Base-by-base conservation (phyloP, 1,139 yeast species). In the Oligophagozyma castellii region DNA sequence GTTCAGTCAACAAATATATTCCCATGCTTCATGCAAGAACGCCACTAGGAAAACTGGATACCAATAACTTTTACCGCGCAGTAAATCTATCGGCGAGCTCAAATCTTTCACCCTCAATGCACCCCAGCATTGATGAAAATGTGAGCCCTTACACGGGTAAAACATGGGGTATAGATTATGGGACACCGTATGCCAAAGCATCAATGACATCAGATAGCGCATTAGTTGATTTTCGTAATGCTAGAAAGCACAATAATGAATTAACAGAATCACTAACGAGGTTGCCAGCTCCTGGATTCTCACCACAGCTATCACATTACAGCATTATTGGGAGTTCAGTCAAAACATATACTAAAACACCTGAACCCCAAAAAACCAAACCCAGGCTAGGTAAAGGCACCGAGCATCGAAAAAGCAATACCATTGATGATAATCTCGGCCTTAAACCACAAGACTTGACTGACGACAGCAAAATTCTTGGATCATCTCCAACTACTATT, bases 401-500 rank as follows among this genome's bases (percentile, higher is more conserved):
- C 20, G 20, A 18, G 10, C 19, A 26, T 21, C 15, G 19, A 5
- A 24, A 14, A 2, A 22, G 21, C 8, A 26, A 26, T 15, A 14
- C 27, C n/a, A 35, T 32, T 22, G 29, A 29, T 12, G 35, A 34
- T 12, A 42, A 35, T 10, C n/a, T n/a, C n/a, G n/a, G n/a, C n/a
- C n/a, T n/a, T n/a, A n/a, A n/a, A n/a, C n/a, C n/a, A n/a, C n/a
- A n/a, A 27, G 32, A 12, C 31, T 27, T 6, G 40, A 40, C 22
- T n/a, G n/a, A n/a, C n/a, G n/a, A n/a, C n/a, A 18, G 10, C 20
- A 10, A 10, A 18, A 34, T 40, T 2, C 48, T 43, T 32, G 54
- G 54, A 4, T 51, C 55, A 10, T 51, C 55, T 3, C 55, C 55
- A 8, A 51, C 55, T 2, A 51, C 55, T 7, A 48, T 51, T 23